Base-by-base conservation (phyloP, 1,284 basidiomycete species). In the Papiliotrema laurentii region DNA sequence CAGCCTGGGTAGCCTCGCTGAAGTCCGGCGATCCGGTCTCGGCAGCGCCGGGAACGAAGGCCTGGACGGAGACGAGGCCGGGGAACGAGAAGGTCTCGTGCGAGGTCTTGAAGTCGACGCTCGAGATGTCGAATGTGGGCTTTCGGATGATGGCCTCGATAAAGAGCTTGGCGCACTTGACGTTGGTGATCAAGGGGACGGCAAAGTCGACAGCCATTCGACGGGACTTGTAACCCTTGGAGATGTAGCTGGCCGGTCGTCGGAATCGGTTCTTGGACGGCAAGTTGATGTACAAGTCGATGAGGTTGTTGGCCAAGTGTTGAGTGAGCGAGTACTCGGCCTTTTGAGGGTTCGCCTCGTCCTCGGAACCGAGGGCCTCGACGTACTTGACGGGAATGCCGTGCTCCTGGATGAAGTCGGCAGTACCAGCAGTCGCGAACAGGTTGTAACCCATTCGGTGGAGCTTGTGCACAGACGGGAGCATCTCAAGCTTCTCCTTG, bases 201-300 rank as follows among this genome's bases (percentile, higher is more conserved):
- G 92, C 93, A 66, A 94, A 97, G 75, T 99, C 94, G 57, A 99
- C 94, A n/a, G 96, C 94, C 88, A 97, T 93, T 58, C 94, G 87
- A 70, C 96, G 88, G 27, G 92, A 94, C 55, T 85, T 84, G 75
- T 98, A 98, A 11, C 94, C 96, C 74, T 96, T 94, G 71, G 91
- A 97, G 49, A 91, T 85, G 72, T 97, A 98, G 72, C 87, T 94
- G 14, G 92, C 93, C 9, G 94, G 94, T 40, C 96, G 88, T 56
- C 96, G 88, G 75, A 92, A 98, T 69, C 93, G 84, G 75, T 99
- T 98, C 78, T 92, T 97, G 39, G 92, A 97, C 2, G 96, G 96
- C 62, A 99, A 77, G 73, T 97, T 97, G 83, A 99, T 97, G 76
- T 97, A 99, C 81, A 98, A 87, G 75, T 97, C 92, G 69, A 97